A percentile compares a stretch with the other conserved stretches of the same genome.
Evolutionary conservation across 140 eudicot species (phyloP).

Genomic region (Cichorium intybus): DNA sequence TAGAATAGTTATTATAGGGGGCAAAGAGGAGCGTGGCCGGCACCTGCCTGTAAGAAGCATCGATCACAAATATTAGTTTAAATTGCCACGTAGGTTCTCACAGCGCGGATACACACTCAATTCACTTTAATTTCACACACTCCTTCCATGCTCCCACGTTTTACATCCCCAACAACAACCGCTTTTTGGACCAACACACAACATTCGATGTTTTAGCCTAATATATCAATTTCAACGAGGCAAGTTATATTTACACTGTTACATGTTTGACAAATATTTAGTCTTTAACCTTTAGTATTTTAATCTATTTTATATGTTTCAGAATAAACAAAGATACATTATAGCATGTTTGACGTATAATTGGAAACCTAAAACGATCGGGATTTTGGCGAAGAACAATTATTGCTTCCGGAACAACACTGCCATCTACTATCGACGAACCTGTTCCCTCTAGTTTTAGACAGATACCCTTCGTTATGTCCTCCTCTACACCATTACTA

Average conservation of each 20-base stretch:
- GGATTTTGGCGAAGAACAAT: too few species aligned
- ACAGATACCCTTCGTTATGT: too few species aligned
- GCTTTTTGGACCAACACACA: not conserved
- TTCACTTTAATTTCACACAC: not conserved
- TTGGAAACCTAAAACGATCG: too few species aligned
- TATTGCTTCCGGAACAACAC: too few species aligned
- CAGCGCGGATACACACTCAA: not conserved
- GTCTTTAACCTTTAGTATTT: too few species aligned
- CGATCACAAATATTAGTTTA: not conserved
- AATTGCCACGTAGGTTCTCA: constrained; percentile 19
- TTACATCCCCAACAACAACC: not conserved
- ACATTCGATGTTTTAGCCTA: not conserved
- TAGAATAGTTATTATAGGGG: constrained; percentile 8
- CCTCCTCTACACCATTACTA: too few species aligned
- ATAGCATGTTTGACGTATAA: too few species aligned
- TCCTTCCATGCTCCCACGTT: not conserved
- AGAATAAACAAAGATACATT: too few species aligned
- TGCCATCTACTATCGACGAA: too few species aligned
- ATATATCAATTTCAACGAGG: not conserved
- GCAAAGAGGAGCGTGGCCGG: constrained; percentile 33
- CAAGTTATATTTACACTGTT: not conserved
- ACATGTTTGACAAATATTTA: too few species aligned
- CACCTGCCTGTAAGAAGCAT: constrained; percentile 9
- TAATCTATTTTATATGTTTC: too few species aligned
- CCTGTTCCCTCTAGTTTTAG: too few species aligned